phyloP scores from a whole-genome alignment of 169 alveolate genomes.

The Amoebophrya sp. region DNA sequence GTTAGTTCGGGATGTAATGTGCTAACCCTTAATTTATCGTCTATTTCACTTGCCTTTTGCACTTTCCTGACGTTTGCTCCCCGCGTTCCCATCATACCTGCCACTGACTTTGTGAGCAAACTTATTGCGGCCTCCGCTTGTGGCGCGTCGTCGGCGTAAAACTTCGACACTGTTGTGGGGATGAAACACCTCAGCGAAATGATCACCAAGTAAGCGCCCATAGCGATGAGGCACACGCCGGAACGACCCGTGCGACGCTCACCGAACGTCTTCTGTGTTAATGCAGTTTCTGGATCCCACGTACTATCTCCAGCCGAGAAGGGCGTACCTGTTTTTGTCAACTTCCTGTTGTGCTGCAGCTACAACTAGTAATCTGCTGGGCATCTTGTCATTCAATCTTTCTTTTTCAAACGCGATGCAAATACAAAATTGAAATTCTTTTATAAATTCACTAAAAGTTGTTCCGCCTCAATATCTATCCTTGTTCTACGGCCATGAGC shows the following conservation, averaged over 20 bases:
- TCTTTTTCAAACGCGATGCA: too few species aligned
- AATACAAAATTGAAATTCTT: too few species aligned
- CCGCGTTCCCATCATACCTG: slow-evolving; percentile 9
- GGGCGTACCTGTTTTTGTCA: too few species aligned
- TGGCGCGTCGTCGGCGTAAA: background rate
- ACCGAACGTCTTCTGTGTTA: background rate
- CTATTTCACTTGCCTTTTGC: background rate
- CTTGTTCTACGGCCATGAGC: too few species aligned
- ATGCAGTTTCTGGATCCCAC: background rate
- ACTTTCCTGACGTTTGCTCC: background rate
- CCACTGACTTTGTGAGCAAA: background rate
- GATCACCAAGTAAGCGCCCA: slow-evolving; percentile 28
- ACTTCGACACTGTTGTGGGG: slow-evolving; percentile 23
- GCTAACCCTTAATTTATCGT: too few species aligned
- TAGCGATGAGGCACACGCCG: background rate
- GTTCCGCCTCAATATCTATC: too few species aligned
- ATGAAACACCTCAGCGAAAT: background rate
- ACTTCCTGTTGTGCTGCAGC: too few species aligned
- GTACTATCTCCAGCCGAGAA: background rate
- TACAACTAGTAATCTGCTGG: too few species aligned
- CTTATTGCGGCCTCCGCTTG: background rate
- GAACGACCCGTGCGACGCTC: slow-evolving; percentile 23
- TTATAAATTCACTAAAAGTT: too few species aligned
- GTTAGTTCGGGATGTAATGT: too few species aligned
- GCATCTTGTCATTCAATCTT: too few species aligned